phyloP scores from a whole-genome alignment of 83 land plant genomes.

The Picea engelmannii region DNA sequence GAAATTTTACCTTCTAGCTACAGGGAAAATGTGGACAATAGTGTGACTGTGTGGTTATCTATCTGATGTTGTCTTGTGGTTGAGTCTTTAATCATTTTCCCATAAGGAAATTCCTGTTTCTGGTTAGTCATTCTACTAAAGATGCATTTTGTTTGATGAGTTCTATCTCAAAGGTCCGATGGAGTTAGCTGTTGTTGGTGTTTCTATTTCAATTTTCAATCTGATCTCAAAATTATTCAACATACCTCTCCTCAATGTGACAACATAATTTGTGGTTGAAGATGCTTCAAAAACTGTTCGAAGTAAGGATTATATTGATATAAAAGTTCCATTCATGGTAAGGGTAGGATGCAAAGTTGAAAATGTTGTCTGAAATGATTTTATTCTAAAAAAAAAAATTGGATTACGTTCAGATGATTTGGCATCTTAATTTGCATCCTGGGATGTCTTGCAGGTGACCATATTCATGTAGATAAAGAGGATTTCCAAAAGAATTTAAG shows the following conservation, averaged over 20 bases:
- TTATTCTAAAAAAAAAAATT: neutral
- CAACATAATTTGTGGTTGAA: conserved; percentile 96
- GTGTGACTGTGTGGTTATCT: too few relatives aligned
- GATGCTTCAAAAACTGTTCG: conserved; percentile 42
- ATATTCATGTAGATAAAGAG: neutral
- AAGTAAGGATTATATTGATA: neutral
- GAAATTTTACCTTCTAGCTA: too few relatives aligned
- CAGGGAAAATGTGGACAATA: too few relatives aligned
- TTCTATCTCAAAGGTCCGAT: conserved; percentile 54
- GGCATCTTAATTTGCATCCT: neutral
- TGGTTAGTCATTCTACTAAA: neutral
- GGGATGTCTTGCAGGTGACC: neutral
- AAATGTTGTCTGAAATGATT: neutral
- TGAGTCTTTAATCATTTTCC: neutral
- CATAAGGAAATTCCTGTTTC: neutral
- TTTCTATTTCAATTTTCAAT: too few relatives aligned
- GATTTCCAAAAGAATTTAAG: neutral
- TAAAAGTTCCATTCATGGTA: neutral
- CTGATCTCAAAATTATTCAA: conserved; percentile 5
- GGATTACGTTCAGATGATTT: neutral
- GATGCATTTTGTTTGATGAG: conserved; percentile 6
- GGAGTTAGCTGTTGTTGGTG: conserved; percentile 59
- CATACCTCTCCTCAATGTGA: conserved; percentile 83
- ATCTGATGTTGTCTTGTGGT: too few relatives aligned
- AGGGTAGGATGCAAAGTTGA: neutral